Base-by-base conservation (phyloP, 495 filamentous ascomycete genomes). In the Penicillium maclennaniae region DNA sequence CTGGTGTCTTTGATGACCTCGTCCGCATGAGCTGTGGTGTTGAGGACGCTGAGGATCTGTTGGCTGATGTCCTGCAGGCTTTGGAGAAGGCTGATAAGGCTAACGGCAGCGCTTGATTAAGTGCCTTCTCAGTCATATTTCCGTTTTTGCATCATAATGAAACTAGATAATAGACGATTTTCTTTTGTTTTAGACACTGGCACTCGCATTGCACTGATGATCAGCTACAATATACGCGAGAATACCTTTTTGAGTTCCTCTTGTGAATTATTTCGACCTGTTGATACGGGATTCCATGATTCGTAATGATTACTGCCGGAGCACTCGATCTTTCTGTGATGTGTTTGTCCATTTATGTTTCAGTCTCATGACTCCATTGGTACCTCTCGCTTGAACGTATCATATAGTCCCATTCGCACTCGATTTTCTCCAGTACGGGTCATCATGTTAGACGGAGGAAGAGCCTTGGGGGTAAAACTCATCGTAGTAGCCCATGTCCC, bases 1-100 rank as follows among this genome's bases (percentile, higher is more conserved):
- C 89, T 1, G 93, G 93, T 36, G 91, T 98, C n/a, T 97, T 82
- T 63, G 93, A 98, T 66, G 93, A 98, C 71, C 79, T 98, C n/a
- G 87, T 98, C 36, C 81, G 93, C 47, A 75, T 98, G 44, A 95
- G 89, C 77, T 95, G 90, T 66, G 93, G 93, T 47, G 82, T 98
- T 54, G 93, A 98, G 74, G 93, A 98, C 70, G 83, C 78, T 1
- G 85, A 87, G 61, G 93, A 98, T 73, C 72, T 98, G 56, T 81
- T 79, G 61, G 78, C 72, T 20, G 93, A 98, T 79, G 82, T 95
- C n/a, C 65, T 91, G 50, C 83, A 90, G 69, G 93, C 93, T 19
- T 64, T 97, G 40, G 88, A 92, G 70, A 80, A 75, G 69, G 89
- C 88, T 6, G 83, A 90, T 14, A 76, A 54, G 47, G 43, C 54